Percentiles rank a stretch among this genome's conserved stretches.
Evolutionary conservation across 805 yeast genomes (phyloP).

Genomic region (Starmerella kuoi): DNA sequence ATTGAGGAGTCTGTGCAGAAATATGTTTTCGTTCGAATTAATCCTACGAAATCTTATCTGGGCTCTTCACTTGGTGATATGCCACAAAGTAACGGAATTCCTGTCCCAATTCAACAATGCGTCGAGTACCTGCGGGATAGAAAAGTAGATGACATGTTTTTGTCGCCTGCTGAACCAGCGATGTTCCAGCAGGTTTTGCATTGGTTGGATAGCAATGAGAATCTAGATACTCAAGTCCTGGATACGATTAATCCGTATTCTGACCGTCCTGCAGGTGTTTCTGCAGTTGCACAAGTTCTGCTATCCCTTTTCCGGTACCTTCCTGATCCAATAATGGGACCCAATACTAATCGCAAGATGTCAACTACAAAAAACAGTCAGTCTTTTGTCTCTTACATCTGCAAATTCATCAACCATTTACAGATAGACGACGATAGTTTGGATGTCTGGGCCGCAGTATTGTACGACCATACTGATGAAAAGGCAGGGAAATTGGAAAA

Average conservation of each 20-base stretch:
- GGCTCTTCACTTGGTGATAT: conserved; percentile 26
- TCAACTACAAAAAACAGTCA: not conserved
- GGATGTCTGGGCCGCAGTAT: conserved; percentile 15
- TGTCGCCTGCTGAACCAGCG: conserved; percentile 19
- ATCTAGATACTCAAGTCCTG: conserved; percentile 26
- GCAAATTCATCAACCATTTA: conserved; percentile 7
- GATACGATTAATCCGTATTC: conserved; percentile 24
- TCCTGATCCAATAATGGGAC: conserved; percentile 18
- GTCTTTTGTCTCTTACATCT: conserved; percentile 5
- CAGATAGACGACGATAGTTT: conserved; percentile 5
- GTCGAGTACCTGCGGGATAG: conserved; percentile 29
- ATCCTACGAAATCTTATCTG: conserved; percentile 26
- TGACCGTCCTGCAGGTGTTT: conserved; percentile 30
- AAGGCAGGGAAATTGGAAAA: conserved; percentile 16
- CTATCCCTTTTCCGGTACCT: conserved; percentile 14
- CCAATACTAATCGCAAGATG: conserved; percentile 7
- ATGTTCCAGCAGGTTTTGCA: conserved; percentile 24
- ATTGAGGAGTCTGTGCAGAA: conserved; percentile 12
- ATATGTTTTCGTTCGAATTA: conserved; percentile 21
- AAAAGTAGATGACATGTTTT: conserved; percentile 21
- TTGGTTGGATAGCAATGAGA: conserved; percentile 29
- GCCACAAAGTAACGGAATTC: conserved; percentile 22
- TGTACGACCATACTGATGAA: conserved; percentile 16
- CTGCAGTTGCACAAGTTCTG: conserved; percentile 31
- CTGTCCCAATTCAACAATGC: conserved; percentile 28